Conservation (phyloP, 2,329 filamentous ascomycete genomes). For the Pyricularia pennisetigena region DNA sequence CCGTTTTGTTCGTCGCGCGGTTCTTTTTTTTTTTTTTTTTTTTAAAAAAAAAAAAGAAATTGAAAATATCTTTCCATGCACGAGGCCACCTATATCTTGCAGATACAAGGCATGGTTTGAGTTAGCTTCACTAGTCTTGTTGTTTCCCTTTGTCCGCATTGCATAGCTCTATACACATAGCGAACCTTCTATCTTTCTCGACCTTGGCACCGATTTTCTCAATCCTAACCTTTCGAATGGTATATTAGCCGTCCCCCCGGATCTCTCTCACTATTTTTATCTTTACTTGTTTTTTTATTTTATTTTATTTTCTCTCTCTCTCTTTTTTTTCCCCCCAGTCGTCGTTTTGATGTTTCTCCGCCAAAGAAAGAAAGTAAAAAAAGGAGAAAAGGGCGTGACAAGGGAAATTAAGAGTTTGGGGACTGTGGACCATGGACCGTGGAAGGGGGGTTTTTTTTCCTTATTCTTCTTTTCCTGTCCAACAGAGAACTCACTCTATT, state of each 20-base stretch:
- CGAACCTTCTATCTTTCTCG: background rate
- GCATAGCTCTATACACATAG: background rate
- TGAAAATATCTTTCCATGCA: background rate
- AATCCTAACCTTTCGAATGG: background rate
- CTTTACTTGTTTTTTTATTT: background rate
- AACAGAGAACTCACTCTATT: background rate
- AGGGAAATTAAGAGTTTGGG: background rate
- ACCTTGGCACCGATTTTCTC: background rate
- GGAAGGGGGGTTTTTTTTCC: background rate
- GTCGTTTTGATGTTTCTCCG: background rate
- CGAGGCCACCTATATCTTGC: background rate
- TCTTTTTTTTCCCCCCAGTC: background rate
- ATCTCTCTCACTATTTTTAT: background rate
- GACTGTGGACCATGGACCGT: background rate
- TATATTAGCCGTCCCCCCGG: background rate
- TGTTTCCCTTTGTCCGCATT: background rate
- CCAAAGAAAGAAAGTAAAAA: too few species aligned
- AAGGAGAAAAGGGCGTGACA: background rate
- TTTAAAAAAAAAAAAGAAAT: too few species aligned
- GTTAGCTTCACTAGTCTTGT: background rate
- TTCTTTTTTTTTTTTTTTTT: background rate
- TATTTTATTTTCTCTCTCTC: background rate
- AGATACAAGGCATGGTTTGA: background rate
- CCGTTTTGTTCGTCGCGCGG: background rate
- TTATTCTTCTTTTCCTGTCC: background rate